Evolutionary conservation across 257 asterid genomes (phyloP), one percentile per base, ranked within the genome.

Genomic region (Plantago elongata): DNA sequence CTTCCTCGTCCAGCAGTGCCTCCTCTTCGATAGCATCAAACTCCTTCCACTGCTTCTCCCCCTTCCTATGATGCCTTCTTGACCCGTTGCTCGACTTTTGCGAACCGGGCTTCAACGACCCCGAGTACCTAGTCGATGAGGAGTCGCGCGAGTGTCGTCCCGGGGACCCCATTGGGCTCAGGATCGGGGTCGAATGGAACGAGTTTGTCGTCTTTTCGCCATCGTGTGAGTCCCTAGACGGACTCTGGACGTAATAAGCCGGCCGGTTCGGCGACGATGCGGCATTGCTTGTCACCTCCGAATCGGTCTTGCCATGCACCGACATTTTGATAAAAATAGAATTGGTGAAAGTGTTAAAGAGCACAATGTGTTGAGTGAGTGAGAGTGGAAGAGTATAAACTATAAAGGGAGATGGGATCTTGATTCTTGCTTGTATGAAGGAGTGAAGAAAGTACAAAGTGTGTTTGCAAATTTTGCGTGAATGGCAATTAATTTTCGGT

Each of bases 1-100:
- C 80, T 9, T 83, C 93, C 13, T 86, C 95, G 16, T 84, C 95
- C 9, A 92, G 86, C 37, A 86, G 71, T n/a, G 86, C 94, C 63
- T 92, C 97, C 78, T 92, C 97, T 64, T 92, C 98, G 10, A 92
- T 86, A 9, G 98, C 95, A 49, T 89, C 97, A 27, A 89, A 88
- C 70, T 87, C 83, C 92, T 91, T 81, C 89, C 84, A 73, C 74
- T 79, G 77, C 65, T 80, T 80, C 51, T 64, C 84, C 5, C 62
- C 48, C 67, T 73, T 81, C 11, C 85, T 70, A 9, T 66, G 67
- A 54, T 75, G 68, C 54, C 84, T 66, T 52, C 90, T 57, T 2
- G 95, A 79, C 45, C 91, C 92, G 37, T 81, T 87, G 59, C 85
- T 84, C 9, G 95, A 85, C 74, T 90, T 88, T 79, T 83, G 96